These are phyloP conservation scores for Suhomyces canberraensis DNA, from an alignment of 805 yeast species.

Conservation along the genomic window DNA sequence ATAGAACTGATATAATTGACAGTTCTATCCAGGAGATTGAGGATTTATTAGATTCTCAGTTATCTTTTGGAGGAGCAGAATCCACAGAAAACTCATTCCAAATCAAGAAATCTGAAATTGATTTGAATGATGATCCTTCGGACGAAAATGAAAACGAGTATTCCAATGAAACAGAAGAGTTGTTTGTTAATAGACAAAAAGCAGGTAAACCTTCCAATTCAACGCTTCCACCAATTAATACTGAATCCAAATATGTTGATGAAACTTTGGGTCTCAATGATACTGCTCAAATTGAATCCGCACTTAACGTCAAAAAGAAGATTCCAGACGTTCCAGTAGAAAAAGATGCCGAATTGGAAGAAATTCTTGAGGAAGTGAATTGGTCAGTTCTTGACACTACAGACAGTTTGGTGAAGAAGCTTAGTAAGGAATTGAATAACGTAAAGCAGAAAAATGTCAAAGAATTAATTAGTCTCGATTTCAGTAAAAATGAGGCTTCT, in stretches of 20 bases:
- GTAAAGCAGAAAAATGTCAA: constrained; percentile 63
- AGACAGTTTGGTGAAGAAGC: constrained; percentile 51
- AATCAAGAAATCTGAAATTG: not conserved
- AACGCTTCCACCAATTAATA: constrained; percentile 7
- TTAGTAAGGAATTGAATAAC: constrained; percentile 56
- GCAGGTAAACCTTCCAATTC: constrained; percentile 2
- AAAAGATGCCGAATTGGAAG: constrained; percentile 50
- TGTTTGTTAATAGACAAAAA: not conserved
- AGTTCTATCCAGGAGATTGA: constrained; percentile 40
- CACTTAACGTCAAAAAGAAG: constrained; percentile 4
- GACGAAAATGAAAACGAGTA: not conserved
- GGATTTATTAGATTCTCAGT: constrained; percentile 35
- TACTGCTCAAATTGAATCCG: constrained; percentile 1
- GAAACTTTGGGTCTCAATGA: not conserved
- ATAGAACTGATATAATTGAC: constrained; percentile 19
- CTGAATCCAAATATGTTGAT: not conserved
- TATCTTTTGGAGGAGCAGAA: constrained; percentile 13
- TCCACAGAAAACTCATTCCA: not conserved
- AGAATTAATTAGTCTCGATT: constrained; percentile 36
- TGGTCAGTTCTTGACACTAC: constrained; percentile 74
- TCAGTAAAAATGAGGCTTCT: constrained; percentile 29
- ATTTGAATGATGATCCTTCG: not conserved
- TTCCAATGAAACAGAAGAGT: constrained; percentile 7
- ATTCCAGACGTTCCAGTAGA: constrained; percentile 15
- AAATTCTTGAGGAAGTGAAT: constrained; percentile 69